Base-by-base conservation (phyloP, 1,284 basidiomycete genomes). In the Fereydounia khargensis region DNA sequence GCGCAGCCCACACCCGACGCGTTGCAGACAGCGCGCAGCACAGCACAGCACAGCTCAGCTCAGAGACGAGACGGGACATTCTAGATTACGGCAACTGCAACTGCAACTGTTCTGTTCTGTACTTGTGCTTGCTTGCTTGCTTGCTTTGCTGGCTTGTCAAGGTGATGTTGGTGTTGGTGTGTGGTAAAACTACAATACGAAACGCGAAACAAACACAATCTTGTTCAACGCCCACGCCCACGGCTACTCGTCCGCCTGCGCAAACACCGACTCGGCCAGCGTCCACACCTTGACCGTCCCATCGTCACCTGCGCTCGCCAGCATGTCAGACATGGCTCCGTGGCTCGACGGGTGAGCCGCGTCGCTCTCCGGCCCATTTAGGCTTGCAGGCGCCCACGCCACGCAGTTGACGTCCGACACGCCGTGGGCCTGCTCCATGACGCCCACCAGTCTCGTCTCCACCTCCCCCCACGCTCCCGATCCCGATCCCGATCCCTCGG, bases 301-400 rank as follows among this genome's bases (percentile, higher is more conserved):
- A 68, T 91, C 89, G 59, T 92, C 89, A 1, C 86, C 89, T 0
- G 85, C 82, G 6, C 85, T 88, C 0, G 86, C 87, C 4, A 91
- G 78, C 3, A 89, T 47, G 59, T 85, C 79, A 54, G 83, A 80
- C 48, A 52, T 58, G 43, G n/a, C 35, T 42, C 21, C 35, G 35
- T 7, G 36, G 50, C 22, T 31, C 49, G 30, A 8, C 35, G 42
- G 24, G n/a, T n/a, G n/a, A n/a, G n/a, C n/a, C n/a, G n/a, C n/a
- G n/a, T n/a, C n/a, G n/a, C n/a, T n/a, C n/a, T n/a, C n/a, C n/a
- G n/a, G n/a, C n/a, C n/a, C n/a, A n/a, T 50, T 37, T 31, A 57
- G 33, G 30, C 54, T 53, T 13, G 68, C 48, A 1, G 67, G 71
- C 32, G 87, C 89, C 88, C 88, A 92, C 1, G 81, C 79, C 11